A percentile compares a stretch with the other conserved stretches of the same genome.
Evolutionary conservation across 257 asterid genomes (phyloP).

Genomic region (Solanum chmielewskii): DNA sequence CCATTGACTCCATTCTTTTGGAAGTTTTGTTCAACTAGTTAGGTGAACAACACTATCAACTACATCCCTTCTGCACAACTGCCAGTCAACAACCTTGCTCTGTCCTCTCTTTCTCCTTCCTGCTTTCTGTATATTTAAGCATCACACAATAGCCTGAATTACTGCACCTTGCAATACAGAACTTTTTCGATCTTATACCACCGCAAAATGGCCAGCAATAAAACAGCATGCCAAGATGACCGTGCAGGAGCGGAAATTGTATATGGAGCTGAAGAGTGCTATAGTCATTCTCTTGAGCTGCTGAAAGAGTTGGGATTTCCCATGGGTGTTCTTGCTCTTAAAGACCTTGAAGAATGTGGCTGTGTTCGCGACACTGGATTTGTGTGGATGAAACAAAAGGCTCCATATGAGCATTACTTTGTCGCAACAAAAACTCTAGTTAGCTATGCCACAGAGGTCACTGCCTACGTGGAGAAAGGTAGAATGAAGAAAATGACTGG

Average conservation of each 20-base stretch:
- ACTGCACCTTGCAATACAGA: constrained; percentile 2
- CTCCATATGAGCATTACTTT: constrained; percentile 69
- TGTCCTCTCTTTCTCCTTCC: background rate
- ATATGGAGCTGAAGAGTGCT: constrained; percentile 54
- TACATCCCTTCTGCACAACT: constrained; percentile 32
- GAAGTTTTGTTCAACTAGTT: background rate
- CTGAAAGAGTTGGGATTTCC: constrained; percentile 79
- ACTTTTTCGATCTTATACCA: background rate
- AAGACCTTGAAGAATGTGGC: constrained; percentile 90
- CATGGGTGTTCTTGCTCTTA: constrained; percentile 65
- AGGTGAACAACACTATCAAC: constrained; percentile 21
- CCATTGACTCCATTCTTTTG: background rate
- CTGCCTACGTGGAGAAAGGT: constrained; percentile 66
- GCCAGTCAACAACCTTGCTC: constrained; percentile 18
- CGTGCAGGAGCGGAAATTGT: constrained; percentile 59
- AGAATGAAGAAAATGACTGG: constrained; percentile 97
- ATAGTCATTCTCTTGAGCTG: constrained; percentile 41
- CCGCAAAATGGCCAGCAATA: constrained; percentile 28
- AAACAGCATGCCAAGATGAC: constrained; percentile 17
- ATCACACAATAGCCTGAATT: background rate
- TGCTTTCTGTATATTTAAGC: constrained; percentile 18
- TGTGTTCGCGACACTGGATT: constrained; percentile 67
- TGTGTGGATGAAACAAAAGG: constrained; percentile 93
- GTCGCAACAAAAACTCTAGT: constrained; percentile 43
- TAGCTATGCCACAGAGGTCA: constrained; percentile 68